phyloP scores from a whole-genome alignment of 345 rosid genomes.

The Excoecaria agallocha region DNA sequence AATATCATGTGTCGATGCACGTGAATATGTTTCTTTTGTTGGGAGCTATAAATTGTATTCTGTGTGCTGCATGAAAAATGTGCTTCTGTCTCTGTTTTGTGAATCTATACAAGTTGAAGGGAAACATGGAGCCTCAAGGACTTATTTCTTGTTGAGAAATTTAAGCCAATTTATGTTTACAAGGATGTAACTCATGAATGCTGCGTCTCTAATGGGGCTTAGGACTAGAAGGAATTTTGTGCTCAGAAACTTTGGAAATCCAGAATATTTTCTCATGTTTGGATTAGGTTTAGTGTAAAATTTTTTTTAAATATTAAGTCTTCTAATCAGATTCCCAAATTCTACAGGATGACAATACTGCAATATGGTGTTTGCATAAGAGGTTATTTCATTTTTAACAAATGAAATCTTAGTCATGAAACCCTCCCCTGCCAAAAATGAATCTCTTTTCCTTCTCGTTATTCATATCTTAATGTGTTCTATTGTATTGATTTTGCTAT shows the following conservation, averaged over 20 bases:
- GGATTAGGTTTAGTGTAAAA: background rate
- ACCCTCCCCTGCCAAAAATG: no score
- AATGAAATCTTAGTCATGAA: background rate
- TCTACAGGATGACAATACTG: background rate
- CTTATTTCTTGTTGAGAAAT: background rate
- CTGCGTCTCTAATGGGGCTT: background rate
- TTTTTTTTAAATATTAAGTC: background rate
- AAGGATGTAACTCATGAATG: conserved; percentile 1
- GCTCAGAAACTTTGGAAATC: background rate
- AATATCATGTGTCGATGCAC: background rate
- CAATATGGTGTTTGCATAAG: background rate
- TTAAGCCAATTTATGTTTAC: background rate
- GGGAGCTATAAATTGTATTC: background rate
- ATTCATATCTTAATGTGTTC: background rate
- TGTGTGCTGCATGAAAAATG: background rate
- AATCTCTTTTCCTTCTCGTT: background rate
- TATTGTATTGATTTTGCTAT: background rate
- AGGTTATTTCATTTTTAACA: background rate
- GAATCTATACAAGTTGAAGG: background rate
- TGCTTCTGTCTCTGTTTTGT: background rate
- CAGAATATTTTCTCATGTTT: background rate
- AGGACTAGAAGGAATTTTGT: background rate
- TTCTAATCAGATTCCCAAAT: background rate
- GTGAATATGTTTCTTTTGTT: background rate
- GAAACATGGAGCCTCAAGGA: background rate